Conservation (phyloP, 2,329 filamentous ascomycete genomes). For the Exophiala alcalophila region DNA sequence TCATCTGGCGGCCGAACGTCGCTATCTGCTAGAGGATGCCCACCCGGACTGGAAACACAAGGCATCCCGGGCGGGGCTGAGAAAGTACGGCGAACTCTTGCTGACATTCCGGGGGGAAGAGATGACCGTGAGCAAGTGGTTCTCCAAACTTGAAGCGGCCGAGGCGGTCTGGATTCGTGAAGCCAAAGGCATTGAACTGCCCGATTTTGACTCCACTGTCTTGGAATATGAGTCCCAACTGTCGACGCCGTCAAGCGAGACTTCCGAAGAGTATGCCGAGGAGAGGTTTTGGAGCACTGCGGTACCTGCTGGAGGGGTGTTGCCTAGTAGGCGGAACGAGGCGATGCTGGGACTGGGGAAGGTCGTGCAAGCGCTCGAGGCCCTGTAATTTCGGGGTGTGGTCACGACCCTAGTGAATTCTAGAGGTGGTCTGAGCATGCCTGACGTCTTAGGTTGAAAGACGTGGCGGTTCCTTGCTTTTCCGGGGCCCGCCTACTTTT, state of each 20-base stretch:
- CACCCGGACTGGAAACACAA: constrained; percentile 29
- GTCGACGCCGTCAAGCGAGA: constrained; percentile 18
- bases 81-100: constrained; percentile 13
- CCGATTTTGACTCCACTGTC: constrained; percentile 25
- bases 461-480: too few relatives aligned
- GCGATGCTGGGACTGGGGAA: too few relatives aligned
- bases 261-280: constrained; percentile 5
- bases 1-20: constrained; percentile 23
- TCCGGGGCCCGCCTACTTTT: too few relatives aligned
- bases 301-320: too few relatives aligned
- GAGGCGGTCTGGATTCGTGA: constrained; percentile 19
- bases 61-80: constrained; percentile 19
- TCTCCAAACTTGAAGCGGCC: constrained; percentile 18
- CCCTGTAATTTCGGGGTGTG: too few relatives aligned
- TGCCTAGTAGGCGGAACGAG: too few relatives aligned
- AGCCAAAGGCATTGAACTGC: constrained; percentile 20
- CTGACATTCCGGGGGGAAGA: constrained; percentile 21
- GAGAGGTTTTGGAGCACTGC: neutral
- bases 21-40: constrained; percentile 25
- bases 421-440: too few relatives aligned
- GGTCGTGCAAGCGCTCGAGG: too few relatives aligned
- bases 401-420: too few relatives aligned
- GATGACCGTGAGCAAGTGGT: constrained; percentile 24
- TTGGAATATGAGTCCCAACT: constrained; percentile 19
- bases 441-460: too few relatives aligned